A percentile compares a stretch with the other conserved stretches of the same genome.
These are phyloP conservation scores for Millerozyma acaciae DNA, from an alignment of 805 yeast species.

Conservation along the genomic window DNA sequence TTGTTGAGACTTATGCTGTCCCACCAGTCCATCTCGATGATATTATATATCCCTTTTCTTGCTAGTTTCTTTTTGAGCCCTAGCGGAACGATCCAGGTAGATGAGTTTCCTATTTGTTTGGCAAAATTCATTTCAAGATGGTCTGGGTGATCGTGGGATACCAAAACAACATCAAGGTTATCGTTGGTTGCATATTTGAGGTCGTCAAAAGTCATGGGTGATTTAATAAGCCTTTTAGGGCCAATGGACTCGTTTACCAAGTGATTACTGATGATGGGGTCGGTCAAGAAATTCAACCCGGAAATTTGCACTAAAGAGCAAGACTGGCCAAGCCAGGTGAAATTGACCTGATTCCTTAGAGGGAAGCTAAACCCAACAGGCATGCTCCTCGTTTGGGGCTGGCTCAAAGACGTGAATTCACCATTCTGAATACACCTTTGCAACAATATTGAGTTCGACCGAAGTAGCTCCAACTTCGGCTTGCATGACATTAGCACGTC, in stretches of 20 bases:
- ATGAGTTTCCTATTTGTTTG: slow-evolving; percentile 45
- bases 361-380: slow-evolving; percentile 20
- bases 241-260: slow-evolving; percentile 64
- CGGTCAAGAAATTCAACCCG: slow-evolving; percentile 75
- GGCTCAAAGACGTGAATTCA: slow-evolving; percentile 14
- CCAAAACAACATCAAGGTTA: slow-evolving; percentile 65
- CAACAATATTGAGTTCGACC: slow-evolving; percentile 29
- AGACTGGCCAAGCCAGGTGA: slow-evolving; percentile 94
- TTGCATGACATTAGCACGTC: slow-evolving; percentile 53
- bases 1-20: slow-evolving; percentile 42
- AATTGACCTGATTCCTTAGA: slow-evolving; percentile 47
- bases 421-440: slow-evolving; percentile 21
- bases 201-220: slow-evolving; percentile 63
- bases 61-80: slow-evolving; percentile 66
- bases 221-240: slow-evolving; percentile 77
- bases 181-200: slow-evolving; percentile 48
- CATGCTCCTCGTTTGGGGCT: slow-evolving; percentile 3
- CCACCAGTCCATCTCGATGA: slow-evolving; percentile 93
- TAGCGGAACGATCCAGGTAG: slow-evolving; percentile 82
- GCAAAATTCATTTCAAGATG: slow-evolving; percentile 73
- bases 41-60: slow-evolving; percentile 54
- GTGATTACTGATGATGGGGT: slow-evolving; percentile 72
- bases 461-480: slow-evolving; percentile 52
- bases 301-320: slow-evolving; percentile 72
- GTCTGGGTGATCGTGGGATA: slow-evolving; percentile 94